A percentile compares a stretch with the other conserved stretches of the same genome.
Evolutionary conservation across 352 stramenopile species (phyloP).

Genomic region (Pseudoperonospora humuli): DNA sequence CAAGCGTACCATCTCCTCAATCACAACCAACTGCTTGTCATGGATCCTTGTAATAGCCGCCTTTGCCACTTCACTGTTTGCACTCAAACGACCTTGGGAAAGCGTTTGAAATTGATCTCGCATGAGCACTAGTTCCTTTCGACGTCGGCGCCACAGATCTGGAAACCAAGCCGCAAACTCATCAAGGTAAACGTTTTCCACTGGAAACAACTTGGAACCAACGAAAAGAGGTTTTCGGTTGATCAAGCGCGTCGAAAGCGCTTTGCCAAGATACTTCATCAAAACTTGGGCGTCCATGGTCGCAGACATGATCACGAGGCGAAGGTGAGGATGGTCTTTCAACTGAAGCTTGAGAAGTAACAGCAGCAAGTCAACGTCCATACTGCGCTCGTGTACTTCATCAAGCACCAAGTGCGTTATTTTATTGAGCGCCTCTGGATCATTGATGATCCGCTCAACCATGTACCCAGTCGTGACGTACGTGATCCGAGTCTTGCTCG

Average conservation of each 20-base stretch:
- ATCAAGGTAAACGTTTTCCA: slow-evolving; percentile 62
- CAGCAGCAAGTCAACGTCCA: slow-evolving; percentile 95
- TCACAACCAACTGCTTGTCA: slow-evolving; percentile 50
- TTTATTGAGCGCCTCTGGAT: slow-evolving; percentile 75
- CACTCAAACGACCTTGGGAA: slow-evolving; percentile 16
- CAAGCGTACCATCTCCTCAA: slow-evolving; percentile 47
- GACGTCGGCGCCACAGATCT: slow-evolving; percentile 20
- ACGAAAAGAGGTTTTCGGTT: slow-evolving; percentile 68
- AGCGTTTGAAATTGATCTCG: slow-evolving; percentile 32
- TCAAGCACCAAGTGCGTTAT: slow-evolving; percentile 95
- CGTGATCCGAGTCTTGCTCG: slow-evolving; percentile 88
- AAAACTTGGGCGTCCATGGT: slow-evolving; percentile 92
- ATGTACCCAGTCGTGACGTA: slow-evolving; percentile 98
- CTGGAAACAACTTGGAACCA: slow-evolving; percentile 69
- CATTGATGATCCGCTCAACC: slow-evolving; percentile 90
- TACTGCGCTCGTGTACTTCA: slow-evolving; percentile 91
- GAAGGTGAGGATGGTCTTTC: slow-evolving; percentile 55
- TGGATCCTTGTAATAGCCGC: slow-evolving; percentile 51
- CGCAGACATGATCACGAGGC: slow-evolving; percentile 94
- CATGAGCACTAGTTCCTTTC: slow-evolving; percentile 44
- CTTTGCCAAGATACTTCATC: slow-evolving; percentile 80
- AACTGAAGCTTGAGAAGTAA: slow-evolving; percentile 83
- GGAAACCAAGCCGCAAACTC: slow-evolving; percentile 37
- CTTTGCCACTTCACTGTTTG: slow-evolving; percentile 44
- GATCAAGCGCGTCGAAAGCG: slow-evolving; percentile 40